Conservation (phyloP, 805 yeast species). For the Kazachstania africana region DNA sequence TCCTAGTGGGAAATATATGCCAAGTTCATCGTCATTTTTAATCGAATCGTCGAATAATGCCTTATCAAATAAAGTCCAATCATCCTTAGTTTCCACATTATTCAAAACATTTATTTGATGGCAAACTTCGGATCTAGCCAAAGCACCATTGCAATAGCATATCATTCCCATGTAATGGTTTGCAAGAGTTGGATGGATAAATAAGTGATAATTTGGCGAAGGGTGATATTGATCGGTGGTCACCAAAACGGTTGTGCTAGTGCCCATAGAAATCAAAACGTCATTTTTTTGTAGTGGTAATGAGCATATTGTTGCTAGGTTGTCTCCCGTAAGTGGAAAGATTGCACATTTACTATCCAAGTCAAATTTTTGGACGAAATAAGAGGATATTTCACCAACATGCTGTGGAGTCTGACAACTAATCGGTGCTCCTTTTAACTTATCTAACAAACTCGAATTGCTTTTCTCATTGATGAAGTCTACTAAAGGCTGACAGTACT, state of each 20-base stretch:
- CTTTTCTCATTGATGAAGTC: slow-evolving; percentile 22
- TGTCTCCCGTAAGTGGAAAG: slow-evolving; percentile 81
- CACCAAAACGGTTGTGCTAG: slow-evolving; percentile 79
- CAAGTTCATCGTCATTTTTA: slow-evolving; percentile 40
- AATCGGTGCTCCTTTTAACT: slow-evolving; percentile 26
- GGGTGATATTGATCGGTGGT: slow-evolving; percentile 72
- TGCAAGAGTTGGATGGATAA: slow-evolving; percentile 73
- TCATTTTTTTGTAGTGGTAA: slow-evolving; percentile 70
- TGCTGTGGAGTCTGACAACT: slow-evolving; percentile 34
- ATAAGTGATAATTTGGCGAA: slow-evolving; percentile 72
- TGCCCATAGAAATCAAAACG: slow-evolving; percentile 72
- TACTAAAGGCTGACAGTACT: slow-evolving; percentile 47
- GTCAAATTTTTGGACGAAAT: slow-evolving; percentile 56
- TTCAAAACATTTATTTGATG: slow-evolving; percentile 39
- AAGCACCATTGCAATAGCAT: slow-evolving; percentile 83
- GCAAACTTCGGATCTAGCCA: slow-evolving; percentile 71
- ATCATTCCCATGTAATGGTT: slow-evolving; percentile 87
- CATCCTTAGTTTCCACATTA: slow-evolving; percentile 18
- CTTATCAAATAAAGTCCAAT: slow-evolving; percentile 55
- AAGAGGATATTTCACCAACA: slow-evolving; percentile 41
- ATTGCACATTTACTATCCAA: slow-evolving; percentile 45
- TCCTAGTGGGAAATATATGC: slow-evolving; percentile 79
- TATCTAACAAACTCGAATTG: slow-evolving; percentile 11
- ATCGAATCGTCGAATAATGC: slow-evolving; percentile 26
- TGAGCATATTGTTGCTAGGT: slow-evolving; percentile 76